Base-by-base conservation (phyloP, 2,329 filamentous ascomycete species). In the Pestalotiopsis sp. region DNA sequence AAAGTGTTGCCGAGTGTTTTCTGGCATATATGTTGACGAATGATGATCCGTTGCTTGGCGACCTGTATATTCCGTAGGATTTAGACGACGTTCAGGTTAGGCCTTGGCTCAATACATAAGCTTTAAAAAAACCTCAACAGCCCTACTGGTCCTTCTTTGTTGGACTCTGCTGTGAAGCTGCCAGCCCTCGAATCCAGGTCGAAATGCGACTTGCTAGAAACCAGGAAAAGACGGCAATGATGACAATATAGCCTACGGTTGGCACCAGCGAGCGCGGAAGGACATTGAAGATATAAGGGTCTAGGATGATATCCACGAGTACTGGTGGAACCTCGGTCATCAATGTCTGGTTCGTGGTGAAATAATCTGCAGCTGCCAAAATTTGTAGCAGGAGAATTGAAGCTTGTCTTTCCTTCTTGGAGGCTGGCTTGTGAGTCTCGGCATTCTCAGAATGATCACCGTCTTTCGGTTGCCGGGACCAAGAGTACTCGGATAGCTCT, bases 351-450 rank as follows among this genome's bases (percentile, higher is more conserved):
- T 97, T 87, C 69, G 89, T 86, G 12, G 93, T 92, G 80, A 93
- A 97, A 83, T 95, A 99, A 75, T 97, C 94, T 61, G 96, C 94
- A 23, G 91, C 89, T 14, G 94, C 89, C 71, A 87, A 85, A 66
- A 98, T 84, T 71, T 89, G 91, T 2, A 98, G 87, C 68, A 97
- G 89, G 7, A 96, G 84, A 38, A 89, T 76, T 0, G 91, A 92
- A 27, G 81, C 74, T 68, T 74, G 68, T 20, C 71, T 72, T 67
- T 75, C 74, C 11, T 41, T 63, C 3, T 45, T 57, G 27, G 66
- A 27, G 14, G 5, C 12, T 7, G 56, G 9, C 57, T 31, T 63
- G 12, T 4, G 14, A 58, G 25, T 17, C 23, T 17, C 38, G 23
- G 38, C 7, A 45, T 41, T 58, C 13, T 73, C 56, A 64, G 68